phyloP scores from a whole-genome alignment of 176 grass and related monocot genomes.

The Secale cereale region DNA sequence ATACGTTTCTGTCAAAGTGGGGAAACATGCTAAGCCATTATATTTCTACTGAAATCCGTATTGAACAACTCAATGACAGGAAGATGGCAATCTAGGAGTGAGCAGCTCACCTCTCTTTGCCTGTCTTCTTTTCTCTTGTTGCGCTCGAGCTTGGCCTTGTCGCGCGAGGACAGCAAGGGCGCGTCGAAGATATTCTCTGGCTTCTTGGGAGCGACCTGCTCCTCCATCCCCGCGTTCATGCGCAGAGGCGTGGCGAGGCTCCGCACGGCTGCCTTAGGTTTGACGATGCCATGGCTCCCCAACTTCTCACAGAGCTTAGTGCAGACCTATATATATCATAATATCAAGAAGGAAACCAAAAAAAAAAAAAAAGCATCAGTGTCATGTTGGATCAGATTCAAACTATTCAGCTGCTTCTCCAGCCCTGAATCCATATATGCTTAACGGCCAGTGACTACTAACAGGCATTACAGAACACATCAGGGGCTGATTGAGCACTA shows the following conservation, averaged over 20 bases:
- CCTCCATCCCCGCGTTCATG: slow-evolving; percentile 91
- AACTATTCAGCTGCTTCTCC: neutral
- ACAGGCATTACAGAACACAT: neutral
- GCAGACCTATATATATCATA: slow-evolving; percentile 68
- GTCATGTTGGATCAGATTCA: neutral
- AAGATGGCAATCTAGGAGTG: neutral
- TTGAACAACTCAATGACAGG: neutral
- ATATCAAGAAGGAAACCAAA: neutral
- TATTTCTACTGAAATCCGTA: neutral
- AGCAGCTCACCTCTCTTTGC: slow-evolving; percentile 72
- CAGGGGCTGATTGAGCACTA: neutral
- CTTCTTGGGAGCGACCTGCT: slow-evolving; percentile 61
- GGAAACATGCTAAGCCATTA: neutral
- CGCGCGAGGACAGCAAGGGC: slow-evolving; percentile 75
- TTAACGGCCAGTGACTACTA: neutral
- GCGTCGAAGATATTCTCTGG: slow-evolving; percentile 70
- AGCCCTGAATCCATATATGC: neutral
- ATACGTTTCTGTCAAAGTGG: neutral
- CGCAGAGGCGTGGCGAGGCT: slow-evolving; percentile 79
- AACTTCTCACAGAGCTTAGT: slow-evolving; percentile 81
- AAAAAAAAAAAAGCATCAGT: neutral
- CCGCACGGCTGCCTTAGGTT: slow-evolving; percentile 73
- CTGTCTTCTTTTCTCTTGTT: slow-evolving; percentile 92
- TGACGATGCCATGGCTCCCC: slow-evolving; percentile 74
- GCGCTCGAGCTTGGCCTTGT: slow-evolving; percentile 83